Conservation (phyloP, 805 yeast species). For the Maudiozyma saulgeensis region DNA sequence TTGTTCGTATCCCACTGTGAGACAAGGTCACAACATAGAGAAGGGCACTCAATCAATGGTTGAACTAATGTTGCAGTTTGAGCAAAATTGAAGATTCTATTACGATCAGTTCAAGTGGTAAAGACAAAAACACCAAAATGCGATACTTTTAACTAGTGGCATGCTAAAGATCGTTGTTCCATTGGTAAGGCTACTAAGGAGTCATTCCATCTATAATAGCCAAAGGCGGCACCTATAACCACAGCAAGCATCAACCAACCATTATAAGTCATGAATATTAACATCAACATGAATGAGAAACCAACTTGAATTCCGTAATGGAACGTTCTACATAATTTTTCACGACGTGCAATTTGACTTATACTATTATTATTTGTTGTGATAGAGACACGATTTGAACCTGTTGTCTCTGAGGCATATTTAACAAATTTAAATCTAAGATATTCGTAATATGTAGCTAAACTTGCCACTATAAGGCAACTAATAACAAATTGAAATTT, state of each 20-base stretch:
- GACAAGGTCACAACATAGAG: too few relatives aligned
- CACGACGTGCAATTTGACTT: neutral
- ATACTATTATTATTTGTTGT: neutral
- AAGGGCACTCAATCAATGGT: too few relatives aligned
- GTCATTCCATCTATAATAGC: conserved; percentile 51
- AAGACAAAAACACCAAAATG: too few relatives aligned
- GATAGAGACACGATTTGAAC: neutral
- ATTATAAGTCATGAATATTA: conserved; percentile 78
- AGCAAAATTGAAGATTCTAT: too few relatives aligned
- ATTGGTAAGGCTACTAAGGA: conserved; percentile 9
- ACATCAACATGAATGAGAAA: conserved; percentile 64
- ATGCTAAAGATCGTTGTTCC: conserved; percentile 13
- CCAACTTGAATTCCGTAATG: conserved; percentile 59
- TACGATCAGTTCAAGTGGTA: too few relatives aligned
- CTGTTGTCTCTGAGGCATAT: neutral
- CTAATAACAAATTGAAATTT: conserved; percentile 43
- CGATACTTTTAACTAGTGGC: conserved; percentile 13
- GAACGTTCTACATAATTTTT: conserved; percentile 30
- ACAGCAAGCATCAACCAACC: conserved; percentile 78
- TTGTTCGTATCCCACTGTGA: too few relatives aligned
- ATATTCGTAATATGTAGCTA: conserved; percentile 56
- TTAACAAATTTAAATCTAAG: conserved; percentile 15
- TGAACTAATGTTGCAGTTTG: too few relatives aligned
- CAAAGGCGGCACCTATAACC: conserved; percentile 60
- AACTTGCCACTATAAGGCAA: conserved; percentile 36